Base-by-base conservation (phyloP, 2,329 filamentous ascomycete species). In the Curvularia sp. region DNA sequence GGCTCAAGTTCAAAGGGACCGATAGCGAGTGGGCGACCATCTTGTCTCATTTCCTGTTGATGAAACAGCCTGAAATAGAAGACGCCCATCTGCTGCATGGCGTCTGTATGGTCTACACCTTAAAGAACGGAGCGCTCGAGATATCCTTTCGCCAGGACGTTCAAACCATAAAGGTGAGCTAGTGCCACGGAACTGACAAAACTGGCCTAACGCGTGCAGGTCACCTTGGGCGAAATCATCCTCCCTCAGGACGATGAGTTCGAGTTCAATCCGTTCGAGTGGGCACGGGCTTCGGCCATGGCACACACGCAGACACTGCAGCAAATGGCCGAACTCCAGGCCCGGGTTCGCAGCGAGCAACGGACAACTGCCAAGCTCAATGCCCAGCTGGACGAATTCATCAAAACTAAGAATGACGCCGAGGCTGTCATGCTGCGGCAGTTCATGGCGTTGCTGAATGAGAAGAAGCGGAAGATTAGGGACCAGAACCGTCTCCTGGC, bases 401-500 rank as follows among this genome's bases (percentile, higher is more conserved):
- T 88, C 47, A 81, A 81, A 53, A 82, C 86, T 13, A 93, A 93
- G 72, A 81, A 85, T 47, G 84, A 86, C 18, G 84, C 91, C 61
- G 90, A 93, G 75, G 82, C 83, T 1, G 82, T 83, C 18, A 78
- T 93, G 55, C 77, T 93, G 1, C 84, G 85, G 60, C 92, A 91
- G 72, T 92, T 92, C 66, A 84, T 86, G 54, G 81, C 85, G 55
- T 79, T 94, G 2, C 79, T 93, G 1, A 93, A 93, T 66, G 86
- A 89, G 73, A 94, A 94, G 79, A 93, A 93, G 76, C 80, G 88
- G 52, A 93, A 91, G 77, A 93, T 93, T 49, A 80, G 90, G 43
- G 85, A 92, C 67, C 89, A 92, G 76, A 87, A 90, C 67, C 83
- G 85, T 39, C 76, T 90, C 20, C 76, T 92, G 24, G 80, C 81